Conservation (phyloP, 176 grass and related monocot species). For the Oryza longistaminata region DNA sequence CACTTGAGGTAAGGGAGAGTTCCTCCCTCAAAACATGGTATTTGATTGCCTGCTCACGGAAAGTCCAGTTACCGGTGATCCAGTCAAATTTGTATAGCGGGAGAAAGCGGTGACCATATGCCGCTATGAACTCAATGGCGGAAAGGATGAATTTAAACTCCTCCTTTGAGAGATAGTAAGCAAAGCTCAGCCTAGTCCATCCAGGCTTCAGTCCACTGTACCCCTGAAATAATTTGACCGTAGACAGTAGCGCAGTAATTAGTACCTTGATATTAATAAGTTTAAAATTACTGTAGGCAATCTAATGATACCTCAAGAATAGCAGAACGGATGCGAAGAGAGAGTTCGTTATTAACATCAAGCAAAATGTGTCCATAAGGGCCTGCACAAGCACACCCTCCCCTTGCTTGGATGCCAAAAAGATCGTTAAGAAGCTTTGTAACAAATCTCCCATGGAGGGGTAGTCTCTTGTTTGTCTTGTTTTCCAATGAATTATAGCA, state of each 20-base stretch:
- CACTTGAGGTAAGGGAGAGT: not conserved
- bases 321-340: conserved; percentile 56
- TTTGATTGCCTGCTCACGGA: conserved; percentile 44
- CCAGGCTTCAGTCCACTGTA: conserved; percentile 79
- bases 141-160: conserved; percentile 71
- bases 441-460: conserved; percentile 71
- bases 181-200: conserved; percentile 79
- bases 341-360: conserved; percentile 41
- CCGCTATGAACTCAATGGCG: conserved; percentile 58
- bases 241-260: not conserved
- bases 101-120: conserved; percentile 63
- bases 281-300: not conserved
- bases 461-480: not conserved
- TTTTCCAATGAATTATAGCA: not conserved
- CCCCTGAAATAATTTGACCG: conserved; percentile 43
- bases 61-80: conserved; percentile 67
- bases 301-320: conserved; percentile 48
- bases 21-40: conserved; percentile 50
- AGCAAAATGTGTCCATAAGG: conserved; percentile 79
- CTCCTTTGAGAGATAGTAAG: conserved; percentile 67
- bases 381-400: conserved; percentile 70
- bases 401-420: conserved; percentile 83
- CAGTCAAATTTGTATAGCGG: conserved; percentile 68
- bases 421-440: conserved; percentile 73
- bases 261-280: not conserved